Evolutionary conservation across 2,329 filamentous ascomycete species (phyloP).

Genomic region (Ceratocystis variospora): DNA sequence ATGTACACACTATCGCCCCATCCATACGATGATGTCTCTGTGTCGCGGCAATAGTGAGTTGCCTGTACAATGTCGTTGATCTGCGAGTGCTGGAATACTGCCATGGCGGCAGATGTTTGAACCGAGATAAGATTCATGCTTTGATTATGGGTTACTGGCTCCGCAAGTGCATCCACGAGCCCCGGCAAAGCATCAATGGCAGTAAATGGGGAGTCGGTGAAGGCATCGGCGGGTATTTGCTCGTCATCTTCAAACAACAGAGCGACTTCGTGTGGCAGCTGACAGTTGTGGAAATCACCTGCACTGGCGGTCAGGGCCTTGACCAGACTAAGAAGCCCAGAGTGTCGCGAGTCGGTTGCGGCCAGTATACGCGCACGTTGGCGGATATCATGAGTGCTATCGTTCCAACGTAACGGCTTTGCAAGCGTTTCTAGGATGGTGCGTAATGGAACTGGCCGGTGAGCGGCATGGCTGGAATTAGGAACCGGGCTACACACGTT

Average conservation of each 20-base stretch:
- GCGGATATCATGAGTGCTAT: constrained; percentile 8
- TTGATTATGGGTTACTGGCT: constrained; percentile 10
- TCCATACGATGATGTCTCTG: constrained; percentile 5
- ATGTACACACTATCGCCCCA: constrained; percentile 15
- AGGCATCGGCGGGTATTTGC: constrained; percentile 15
- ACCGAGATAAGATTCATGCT: constrained; percentile 12
- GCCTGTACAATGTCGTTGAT: constrained; percentile 15
- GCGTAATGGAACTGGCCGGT: constrained; percentile 15
- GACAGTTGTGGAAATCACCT: constrained; percentile 13
- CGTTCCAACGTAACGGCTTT: constrained; percentile 13
- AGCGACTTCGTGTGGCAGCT: constrained; percentile 12
- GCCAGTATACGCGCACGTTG: constrained; percentile 6
- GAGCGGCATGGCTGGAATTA: not conserved
- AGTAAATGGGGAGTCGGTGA: constrained; percentile 11
- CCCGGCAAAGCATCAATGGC: constrained; percentile 12
- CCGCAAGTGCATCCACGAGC: constrained; percentile 10
- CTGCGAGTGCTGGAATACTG: constrained; percentile 13
- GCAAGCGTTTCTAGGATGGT: constrained; percentile 13
- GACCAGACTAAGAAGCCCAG: constrained; percentile 6
- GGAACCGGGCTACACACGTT: constrained; percentile 8
- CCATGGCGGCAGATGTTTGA: constrained; percentile 16
- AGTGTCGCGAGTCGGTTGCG: not conserved
- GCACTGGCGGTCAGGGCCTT: constrained; percentile 5
- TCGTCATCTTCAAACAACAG: constrained; percentile 12
- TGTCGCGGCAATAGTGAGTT: constrained; percentile 13